Conservation (phyloP, 202 grass and related monocot genomes). For the Musa balbisiana region DNA sequence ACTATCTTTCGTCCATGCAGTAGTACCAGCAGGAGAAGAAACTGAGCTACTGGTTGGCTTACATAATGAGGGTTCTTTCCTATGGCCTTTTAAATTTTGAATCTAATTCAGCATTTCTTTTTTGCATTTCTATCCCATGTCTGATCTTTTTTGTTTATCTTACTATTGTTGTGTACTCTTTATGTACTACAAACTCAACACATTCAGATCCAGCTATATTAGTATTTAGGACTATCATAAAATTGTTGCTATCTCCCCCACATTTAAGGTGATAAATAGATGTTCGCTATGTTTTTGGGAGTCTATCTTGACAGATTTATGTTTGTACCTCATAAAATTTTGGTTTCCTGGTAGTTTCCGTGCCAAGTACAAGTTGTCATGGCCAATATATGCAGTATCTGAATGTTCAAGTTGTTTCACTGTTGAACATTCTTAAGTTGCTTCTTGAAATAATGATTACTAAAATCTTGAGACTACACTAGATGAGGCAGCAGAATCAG, state of each 20-base stretch:
- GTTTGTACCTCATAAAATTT: too few relatives aligned
- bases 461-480: neutral
- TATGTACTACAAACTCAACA: too few relatives aligned
- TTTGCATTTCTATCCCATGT: neutral
- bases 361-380: too few relatives aligned
- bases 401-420: neutral
- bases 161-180: neutral
- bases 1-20: slow-evolving; percentile 1
- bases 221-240: too few relatives aligned
- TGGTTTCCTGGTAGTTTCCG: too few relatives aligned
- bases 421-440: neutral
- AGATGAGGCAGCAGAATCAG: neutral
- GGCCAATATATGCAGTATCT: neutral
- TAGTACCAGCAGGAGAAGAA: slow-evolving; percentile 22
- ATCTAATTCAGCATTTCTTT: neutral
- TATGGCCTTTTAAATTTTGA: neutral
- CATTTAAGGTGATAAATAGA: too few relatives aligned
- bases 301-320: too few relatives aligned
- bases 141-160: neutral
- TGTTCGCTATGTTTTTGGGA: too few relatives aligned
- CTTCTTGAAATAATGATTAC: neutral
- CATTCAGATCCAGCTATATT: too few relatives aligned
- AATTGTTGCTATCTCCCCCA: too few relatives aligned
- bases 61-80: slow-evolving; percentile 20
- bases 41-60: slow-evolving; percentile 20